These are phyloP conservation scores for Eleusine indica DNA, from an alignment of 176 grass and related monocot genomes.

Conservation along the genomic window DNA sequence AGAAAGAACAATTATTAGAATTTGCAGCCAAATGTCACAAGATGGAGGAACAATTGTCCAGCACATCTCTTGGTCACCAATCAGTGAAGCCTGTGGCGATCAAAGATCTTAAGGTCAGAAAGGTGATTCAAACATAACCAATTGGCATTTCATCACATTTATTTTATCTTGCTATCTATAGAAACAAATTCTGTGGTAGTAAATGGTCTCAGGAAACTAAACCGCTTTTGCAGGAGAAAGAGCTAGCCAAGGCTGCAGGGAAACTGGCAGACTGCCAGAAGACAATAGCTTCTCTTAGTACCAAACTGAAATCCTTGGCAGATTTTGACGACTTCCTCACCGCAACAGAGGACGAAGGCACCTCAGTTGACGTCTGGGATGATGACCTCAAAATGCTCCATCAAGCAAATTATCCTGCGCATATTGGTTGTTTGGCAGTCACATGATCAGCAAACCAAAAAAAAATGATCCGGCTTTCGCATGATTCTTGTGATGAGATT, in stretches of 20 bases:
- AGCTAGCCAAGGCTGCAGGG: conserved; percentile 55
- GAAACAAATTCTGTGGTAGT: background rate
- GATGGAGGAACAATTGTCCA: conserved; percentile 52
- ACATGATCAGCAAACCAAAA: conserved; percentile 23
- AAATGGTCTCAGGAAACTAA: conserved; percentile 6
- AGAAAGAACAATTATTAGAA: conserved; percentile 37
- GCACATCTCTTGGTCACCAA: conserved; percentile 34
- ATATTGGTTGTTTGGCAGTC: conserved; percentile 42
- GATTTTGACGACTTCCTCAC: conserved; percentile 68
- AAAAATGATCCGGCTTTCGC: background rate
- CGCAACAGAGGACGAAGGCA: conserved; percentile 25
- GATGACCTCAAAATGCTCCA: conserved; percentile 34
- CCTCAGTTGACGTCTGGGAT: conserved; percentile 33
- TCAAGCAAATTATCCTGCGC: conserved; percentile 34
- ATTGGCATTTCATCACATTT: background rate
- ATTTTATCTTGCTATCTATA: background rate
- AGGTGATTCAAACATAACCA: conserved; percentile 47
- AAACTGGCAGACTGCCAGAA: conserved; percentile 89
- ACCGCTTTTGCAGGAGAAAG: conserved; percentile 56
- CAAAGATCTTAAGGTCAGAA: conserved; percentile 53
- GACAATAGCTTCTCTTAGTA: conserved; percentile 83
- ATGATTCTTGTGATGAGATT: conserved; percentile 35
- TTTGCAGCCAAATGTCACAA: conserved; percentile 46
- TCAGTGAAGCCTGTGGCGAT: conserved; percentile 35
- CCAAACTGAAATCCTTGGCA: conserved; percentile 66